These are phyloP conservation scores for Myriosclerotinia curreyana DNA, from an alignment of 2,329 filamentous ascomycete species.

Conservation along the genomic window DNA sequence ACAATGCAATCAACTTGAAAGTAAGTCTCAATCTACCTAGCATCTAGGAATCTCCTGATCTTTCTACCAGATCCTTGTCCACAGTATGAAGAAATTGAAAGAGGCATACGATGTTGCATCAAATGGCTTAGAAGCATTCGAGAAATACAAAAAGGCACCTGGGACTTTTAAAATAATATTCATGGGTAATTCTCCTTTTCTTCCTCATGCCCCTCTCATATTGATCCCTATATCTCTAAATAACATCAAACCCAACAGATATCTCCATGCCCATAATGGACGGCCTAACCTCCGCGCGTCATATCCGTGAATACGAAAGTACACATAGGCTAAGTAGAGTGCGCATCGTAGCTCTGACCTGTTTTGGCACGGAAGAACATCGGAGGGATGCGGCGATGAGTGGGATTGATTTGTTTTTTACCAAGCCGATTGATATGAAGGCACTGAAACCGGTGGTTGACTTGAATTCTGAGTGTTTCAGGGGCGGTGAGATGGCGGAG, in stretches of 20 bases:
- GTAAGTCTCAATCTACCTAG: conserved; percentile 9
- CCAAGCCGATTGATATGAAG: conserved; percentile 46
- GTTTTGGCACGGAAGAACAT: conserved; percentile 47
- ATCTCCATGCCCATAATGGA: conserved; percentile 56
- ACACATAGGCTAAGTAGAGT: conserved; percentile 42
- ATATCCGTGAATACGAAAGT: conserved; percentile 48
- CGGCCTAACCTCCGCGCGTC: conserved; percentile 46
- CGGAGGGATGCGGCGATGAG: conserved; percentile 48
- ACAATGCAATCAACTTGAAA: conserved; percentile 42
- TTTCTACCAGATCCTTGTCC: conserved; percentile 27
- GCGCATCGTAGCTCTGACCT: conserved; percentile 51
- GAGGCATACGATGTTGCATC: conserved; percentile 40
- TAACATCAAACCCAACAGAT: conserved; percentile 39
- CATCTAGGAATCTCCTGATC: background rate
- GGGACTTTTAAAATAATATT: conserved; percentile 36
- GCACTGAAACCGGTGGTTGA: conserved; percentile 27
- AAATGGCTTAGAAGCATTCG: conserved; percentile 48
- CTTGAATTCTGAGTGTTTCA: conserved; percentile 22
- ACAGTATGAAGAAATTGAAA: conserved; percentile 31
- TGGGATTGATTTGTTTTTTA: conserved; percentile 52
- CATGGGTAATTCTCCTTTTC: conserved; percentile 34
- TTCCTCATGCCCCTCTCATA: background rate
- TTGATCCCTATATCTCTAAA: background rate
- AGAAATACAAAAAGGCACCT: conserved; percentile 33
- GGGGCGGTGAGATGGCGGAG: background rate